Evolutionary conservation across 495 filamentous ascomycete species (phyloP).

Genomic region (Trichoderma gamsii): DNA sequence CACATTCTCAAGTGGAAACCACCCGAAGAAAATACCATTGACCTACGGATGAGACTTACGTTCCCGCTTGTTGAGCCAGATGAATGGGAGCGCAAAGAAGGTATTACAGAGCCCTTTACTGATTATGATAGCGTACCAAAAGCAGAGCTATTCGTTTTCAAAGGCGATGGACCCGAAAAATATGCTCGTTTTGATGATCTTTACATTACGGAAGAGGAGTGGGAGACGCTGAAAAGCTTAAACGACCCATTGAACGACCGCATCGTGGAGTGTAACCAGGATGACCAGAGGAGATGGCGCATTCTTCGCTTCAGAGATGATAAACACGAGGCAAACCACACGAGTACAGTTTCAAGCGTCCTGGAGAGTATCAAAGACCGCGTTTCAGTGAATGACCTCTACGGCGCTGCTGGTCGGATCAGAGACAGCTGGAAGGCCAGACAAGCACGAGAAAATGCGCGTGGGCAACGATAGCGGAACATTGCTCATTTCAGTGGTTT

Average conservation of each 20-base stretch:
- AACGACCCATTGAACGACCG: constrained; percentile 67
- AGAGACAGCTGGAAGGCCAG: constrained; percentile 14
- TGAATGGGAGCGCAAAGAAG: constrained; percentile 57
- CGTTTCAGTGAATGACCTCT: constrained; percentile 49
- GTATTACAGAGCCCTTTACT: constrained; percentile 46
- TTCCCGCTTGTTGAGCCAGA: constrained; percentile 71
- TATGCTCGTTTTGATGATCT: constrained; percentile 62
- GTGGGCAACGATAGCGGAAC: neutral
- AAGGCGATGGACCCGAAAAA: constrained; percentile 43
- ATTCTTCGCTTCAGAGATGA: constrained; percentile 85
- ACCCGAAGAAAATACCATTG: constrained; percentile 82
- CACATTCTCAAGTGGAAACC: constrained; percentile 98
- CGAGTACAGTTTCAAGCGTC: constrained; percentile 70
- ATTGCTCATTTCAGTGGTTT: neutral
- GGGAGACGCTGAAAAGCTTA: constrained; percentile 71
- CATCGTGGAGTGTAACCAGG: constrained; percentile 83
- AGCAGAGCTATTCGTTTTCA: constrained; percentile 40
- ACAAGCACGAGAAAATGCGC: neutral
- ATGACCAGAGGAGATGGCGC: constrained; percentile 67
- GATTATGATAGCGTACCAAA: constrained; percentile 51
- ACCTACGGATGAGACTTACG: constrained; percentile 72
- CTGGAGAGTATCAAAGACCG: constrained; percentile 76
- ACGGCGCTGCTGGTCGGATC: constrained; percentile 52
- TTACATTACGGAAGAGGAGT: constrained; percentile 66
- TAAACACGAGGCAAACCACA: constrained; percentile 85